Evolutionary conservation across 2,329 filamentous ascomycete species (phyloP), one percentile per base, ranked within the genome.

Genomic region (Arthrocladium fulminans): DNA sequence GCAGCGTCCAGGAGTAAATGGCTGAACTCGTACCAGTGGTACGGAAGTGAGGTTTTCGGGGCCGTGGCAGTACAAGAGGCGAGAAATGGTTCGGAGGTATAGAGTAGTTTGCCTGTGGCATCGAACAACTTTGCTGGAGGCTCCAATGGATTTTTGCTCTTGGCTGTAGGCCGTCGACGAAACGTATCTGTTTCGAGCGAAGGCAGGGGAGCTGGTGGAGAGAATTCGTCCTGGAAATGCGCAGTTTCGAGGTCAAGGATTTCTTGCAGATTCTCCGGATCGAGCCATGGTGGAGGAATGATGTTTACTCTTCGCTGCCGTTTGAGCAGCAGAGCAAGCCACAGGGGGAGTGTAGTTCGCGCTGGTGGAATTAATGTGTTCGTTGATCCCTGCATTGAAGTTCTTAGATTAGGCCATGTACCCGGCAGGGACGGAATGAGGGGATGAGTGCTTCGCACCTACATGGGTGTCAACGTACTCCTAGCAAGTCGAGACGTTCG

Each of bases 241-340:
- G 83, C 80, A 23, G 84, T 92, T 63, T 98, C 92, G 60, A 85
- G 76, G 49, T 86, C 77, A 52, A 97, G 80, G 52, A 97, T 85
- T 8, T 83, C 74, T 52, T 79, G 74, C 3, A 98, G 80, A 2
- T 86, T 84, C 52, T 82, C 73, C 0, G 85, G 76, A 52, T 85
- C 80, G 6, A 98, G 80, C 92, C 92, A 98, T 13, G 87, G 76
- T 7, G 92, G 92, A 0, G 92, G 83, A 3, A 92, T 73, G 56
- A 98, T 95, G 69, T 95, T 96, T 59, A 88, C 88, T 60, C 92
- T 84, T 47, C 85, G 81, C 69, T 98, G 92, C 54, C 89, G 88
- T 69, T 97, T 97, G 47, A 98, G 81, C 20, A 97, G 81, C 13
- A 97, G 77, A 2, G 92, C 92, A 13, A 98, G 84, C 92, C 92